Conservation (phyloP, 805 yeast genomes). For the Starmerella floris region DNA sequence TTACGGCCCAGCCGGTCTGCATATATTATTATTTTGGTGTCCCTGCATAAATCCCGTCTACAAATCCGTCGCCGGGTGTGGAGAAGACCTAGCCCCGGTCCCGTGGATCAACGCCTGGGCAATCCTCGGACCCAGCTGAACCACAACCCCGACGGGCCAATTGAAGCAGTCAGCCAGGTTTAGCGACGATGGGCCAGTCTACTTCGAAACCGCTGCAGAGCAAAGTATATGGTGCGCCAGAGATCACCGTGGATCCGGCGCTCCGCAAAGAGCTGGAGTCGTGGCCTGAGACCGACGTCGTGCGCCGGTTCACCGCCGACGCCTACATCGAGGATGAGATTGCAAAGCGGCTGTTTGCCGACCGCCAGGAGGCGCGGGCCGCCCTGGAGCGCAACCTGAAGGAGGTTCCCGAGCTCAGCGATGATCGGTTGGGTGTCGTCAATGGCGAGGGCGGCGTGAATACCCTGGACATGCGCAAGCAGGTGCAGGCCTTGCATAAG, state of each 20-base stretch:
- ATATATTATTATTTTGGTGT: too few species aligned
- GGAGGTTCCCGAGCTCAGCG: slow-evolving; percentile 12
- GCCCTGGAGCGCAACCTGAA: slow-evolving; percentile 21
- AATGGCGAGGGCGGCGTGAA: slow-evolving; percentile 13
- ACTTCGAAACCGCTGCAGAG: slow-evolving; percentile 19
- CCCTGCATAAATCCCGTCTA: too few species aligned
- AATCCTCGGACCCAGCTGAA: too few species aligned
- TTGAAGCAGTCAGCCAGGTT: too few species aligned
- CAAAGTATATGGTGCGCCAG: slow-evolving; percentile 26
- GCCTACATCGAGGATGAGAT: slow-evolving; percentile 28
- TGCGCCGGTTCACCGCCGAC: slow-evolving; percentile 26
- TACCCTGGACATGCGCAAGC: slow-evolving; percentile 18
- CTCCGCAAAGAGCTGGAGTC: slow-evolving; percentile 26
- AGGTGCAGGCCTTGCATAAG: slow-evolving; percentile 24
- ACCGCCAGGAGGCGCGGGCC: slow-evolving; percentile 21
- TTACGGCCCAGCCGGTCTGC: too few species aligned
- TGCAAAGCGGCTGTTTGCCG: slow-evolving; percentile 24
- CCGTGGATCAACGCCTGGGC: too few species aligned
- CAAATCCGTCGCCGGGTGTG: background rate
- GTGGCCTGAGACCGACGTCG: slow-evolving; percentile 27
- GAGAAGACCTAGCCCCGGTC: background rate
- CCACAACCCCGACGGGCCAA: too few species aligned
- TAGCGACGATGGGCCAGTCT: slow-evolving; percentile 23
- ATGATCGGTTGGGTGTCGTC: slow-evolving; percentile 10
- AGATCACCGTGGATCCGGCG: slow-evolving; percentile 25